Evolutionary conservation across 129 eudicot genomes (phyloP).

Genomic region (Cynara cardunculus): DNA sequence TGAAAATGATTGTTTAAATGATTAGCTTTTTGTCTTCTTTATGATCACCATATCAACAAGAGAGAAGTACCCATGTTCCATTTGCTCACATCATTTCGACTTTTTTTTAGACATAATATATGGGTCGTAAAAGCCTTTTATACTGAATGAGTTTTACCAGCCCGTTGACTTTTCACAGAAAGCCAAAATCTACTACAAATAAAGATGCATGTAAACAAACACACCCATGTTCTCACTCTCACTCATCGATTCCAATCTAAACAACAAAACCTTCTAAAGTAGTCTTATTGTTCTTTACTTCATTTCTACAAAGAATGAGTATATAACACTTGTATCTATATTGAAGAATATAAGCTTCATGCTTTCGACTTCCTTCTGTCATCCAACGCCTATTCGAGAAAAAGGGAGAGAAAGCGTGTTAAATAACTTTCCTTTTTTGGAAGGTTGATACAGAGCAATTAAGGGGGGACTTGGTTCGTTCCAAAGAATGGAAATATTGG

Average conservation of each 20-base stretch:
- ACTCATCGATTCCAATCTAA: conserved; percentile 23
- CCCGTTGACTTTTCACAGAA: conserved; percentile 11
- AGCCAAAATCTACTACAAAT: conserved; percentile 23
- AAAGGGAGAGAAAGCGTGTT: not conserved
- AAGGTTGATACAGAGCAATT: not conserved
- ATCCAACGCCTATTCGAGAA: conserved; percentile 56
- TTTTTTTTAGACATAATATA: no score
- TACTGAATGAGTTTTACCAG: conserved; percentile 1
- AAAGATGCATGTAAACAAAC: conserved; percentile 15
- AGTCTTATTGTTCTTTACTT: conserved; percentile 33
- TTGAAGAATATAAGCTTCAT: conserved; percentile 28
- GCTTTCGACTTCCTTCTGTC: conserved; percentile 66
- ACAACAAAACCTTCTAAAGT: conserved; percentile 30
- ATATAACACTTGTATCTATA: conserved; percentile 31
- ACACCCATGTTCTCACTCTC: conserved; percentile 24
- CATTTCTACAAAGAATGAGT: conserved; percentile 60
- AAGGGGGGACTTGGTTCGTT: not conserved
- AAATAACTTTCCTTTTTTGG: not conserved
- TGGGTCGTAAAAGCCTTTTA: not conserved
- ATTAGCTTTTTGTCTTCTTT: no score
- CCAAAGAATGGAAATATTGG: not conserved
- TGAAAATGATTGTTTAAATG: no score
- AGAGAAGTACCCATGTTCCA: not conserved
- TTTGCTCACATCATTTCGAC: not conserved
- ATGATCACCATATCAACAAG: no score